Conservation (phyloP, 75 land plant species). For the Sequoiadendron giganteum region DNA sequence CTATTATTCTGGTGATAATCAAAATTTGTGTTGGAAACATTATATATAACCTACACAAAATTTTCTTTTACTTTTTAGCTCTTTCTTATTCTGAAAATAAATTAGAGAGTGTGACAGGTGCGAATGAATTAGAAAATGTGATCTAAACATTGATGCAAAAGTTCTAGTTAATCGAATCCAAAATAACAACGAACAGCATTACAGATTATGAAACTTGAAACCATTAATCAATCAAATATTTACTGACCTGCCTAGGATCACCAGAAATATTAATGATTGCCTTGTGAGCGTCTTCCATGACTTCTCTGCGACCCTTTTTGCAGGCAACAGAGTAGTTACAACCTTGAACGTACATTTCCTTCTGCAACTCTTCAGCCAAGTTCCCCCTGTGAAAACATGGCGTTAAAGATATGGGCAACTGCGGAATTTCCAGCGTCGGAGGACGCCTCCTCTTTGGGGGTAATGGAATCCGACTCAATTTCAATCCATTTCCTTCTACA, state of each 20-base stretch:
- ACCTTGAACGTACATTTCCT: slow-evolving; percentile 26
- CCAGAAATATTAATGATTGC: slow-evolving; percentile 24
- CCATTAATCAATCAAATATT: neutral
- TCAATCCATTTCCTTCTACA: neutral
- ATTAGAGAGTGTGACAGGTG: too few species aligned
- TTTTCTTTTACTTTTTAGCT: too few species aligned
- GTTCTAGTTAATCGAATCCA: too few species aligned
- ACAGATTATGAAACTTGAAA: too few species aligned
- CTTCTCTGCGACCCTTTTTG: slow-evolving; percentile 34
- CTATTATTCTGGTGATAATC: too few species aligned
- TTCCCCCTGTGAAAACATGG: neutral
- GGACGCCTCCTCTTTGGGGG: slow-evolving; percentile 31
- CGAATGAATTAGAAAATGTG: too few species aligned
- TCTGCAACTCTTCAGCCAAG: neutral
- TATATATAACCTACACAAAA: too few species aligned
- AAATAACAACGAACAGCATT: too few species aligned
- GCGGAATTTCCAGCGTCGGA: slow-evolving; percentile 32
- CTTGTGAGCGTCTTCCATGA: slow-evolving; percentile 33
- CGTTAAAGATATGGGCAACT: neutral
- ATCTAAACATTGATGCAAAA: too few species aligned
- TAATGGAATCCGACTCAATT: neutral
- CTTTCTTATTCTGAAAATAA: too few species aligned
- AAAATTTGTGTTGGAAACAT: too few species aligned
- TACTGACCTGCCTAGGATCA: slow-evolving; percentile 30
- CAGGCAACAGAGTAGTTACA: slow-evolving; percentile 19